phyloP scores from a whole-genome alignment of 805 yeast genomes.

The Saturnispora galanensis region DNA sequence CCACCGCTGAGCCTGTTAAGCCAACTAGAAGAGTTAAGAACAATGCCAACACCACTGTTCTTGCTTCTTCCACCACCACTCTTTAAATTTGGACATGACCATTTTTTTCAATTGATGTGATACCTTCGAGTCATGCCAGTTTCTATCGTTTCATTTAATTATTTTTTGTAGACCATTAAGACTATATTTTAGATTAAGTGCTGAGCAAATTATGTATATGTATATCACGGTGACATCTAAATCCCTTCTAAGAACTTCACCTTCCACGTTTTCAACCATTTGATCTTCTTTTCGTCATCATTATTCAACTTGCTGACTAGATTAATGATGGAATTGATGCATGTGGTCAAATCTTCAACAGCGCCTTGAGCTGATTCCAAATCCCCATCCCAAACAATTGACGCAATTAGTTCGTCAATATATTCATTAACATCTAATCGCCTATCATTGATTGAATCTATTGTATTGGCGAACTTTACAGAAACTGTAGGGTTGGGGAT shows the following conservation, averaged over 20 bases:
- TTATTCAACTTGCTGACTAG: constrained; percentile 39
- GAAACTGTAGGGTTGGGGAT: constrained; percentile 32
- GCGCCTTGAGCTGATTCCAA: constrained; percentile 27
- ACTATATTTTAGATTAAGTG: neutral
- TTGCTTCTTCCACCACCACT: neutral
- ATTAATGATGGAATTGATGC: constrained; percentile 23
- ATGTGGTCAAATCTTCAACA: constrained; percentile 14
- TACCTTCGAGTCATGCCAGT: neutral
- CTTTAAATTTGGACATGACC: neutral
- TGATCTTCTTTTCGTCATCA: constrained; percentile 40
- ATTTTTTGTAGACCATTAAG: neutral
- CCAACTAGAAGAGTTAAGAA: constrained; percentile 4
- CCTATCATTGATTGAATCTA: constrained; percentile 38
- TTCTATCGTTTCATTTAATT: neutral
- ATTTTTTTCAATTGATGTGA: constrained; percentile 1
- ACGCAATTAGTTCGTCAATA: constrained; percentile 52
- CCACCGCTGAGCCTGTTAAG: constrained; percentile 1
- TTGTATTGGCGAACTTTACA: constrained; percentile 27
- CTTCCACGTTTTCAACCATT: constrained; percentile 50
- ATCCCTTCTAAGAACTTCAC: constrained; percentile 30
- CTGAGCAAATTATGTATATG: neutral
- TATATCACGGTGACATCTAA: neutral
- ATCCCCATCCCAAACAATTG: constrained; percentile 37
- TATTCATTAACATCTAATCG: constrained; percentile 35
- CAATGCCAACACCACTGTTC: constrained; percentile 3